These are phyloP conservation scores for Dactylellina sp. DNA, from an alignment of 2,329 filamentous ascomycete species.

Conservation along the genomic window DNA sequence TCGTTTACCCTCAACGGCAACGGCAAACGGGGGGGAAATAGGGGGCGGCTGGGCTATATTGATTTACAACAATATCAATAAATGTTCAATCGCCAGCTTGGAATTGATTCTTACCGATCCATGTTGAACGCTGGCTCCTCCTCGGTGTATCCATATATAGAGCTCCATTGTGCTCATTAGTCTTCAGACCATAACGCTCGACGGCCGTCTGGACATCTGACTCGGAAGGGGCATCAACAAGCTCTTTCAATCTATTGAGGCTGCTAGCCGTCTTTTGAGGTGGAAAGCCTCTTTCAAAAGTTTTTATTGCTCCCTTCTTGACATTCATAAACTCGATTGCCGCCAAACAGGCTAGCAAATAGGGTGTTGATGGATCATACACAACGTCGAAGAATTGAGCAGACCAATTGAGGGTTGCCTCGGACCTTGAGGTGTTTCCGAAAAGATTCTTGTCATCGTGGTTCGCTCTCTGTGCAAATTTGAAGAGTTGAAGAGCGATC, in stretches of 20 bases:
- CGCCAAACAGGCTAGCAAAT: slow-evolving; percentile 43
- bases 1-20: slow-evolving; percentile 33
- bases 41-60: slow-evolving; percentile 42
- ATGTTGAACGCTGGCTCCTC: slow-evolving; percentile 50
- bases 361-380: slow-evolving; percentile 46
- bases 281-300: slow-evolving; percentile 49
- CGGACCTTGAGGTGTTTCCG: slow-evolving; percentile 51
- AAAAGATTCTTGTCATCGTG: slow-evolving; percentile 54
- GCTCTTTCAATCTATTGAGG: slow-evolving; percentile 34
- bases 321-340: slow-evolving; percentile 49
- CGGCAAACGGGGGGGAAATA: slow-evolving; percentile 28
- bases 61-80: not conserved
- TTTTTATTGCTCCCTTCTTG: slow-evolving; percentile 54
- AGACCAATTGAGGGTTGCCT: slow-evolving; percentile 49
- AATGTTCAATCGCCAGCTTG: too few species aligned
- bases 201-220: slow-evolving; percentile 42
- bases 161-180: slow-evolving; percentile 41
- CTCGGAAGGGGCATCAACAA: slow-evolving; percentile 44
- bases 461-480: slow-evolving; percentile 46
- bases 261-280: slow-evolving; percentile 54
- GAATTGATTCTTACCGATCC: slow-evolving; percentile 53
- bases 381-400: slow-evolving; percentile 50
- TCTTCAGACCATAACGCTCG: slow-evolving; percentile 49
- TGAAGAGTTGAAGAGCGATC: slow-evolving; percentile 44
- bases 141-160: slow-evolving; percentile 42